A percentile compares a stretch with the other conserved stretches of the same genome.
Evolutionary conservation across 352 stramenopile genomes (phyloP).

Genomic region (Pythium dissimile): DNA sequence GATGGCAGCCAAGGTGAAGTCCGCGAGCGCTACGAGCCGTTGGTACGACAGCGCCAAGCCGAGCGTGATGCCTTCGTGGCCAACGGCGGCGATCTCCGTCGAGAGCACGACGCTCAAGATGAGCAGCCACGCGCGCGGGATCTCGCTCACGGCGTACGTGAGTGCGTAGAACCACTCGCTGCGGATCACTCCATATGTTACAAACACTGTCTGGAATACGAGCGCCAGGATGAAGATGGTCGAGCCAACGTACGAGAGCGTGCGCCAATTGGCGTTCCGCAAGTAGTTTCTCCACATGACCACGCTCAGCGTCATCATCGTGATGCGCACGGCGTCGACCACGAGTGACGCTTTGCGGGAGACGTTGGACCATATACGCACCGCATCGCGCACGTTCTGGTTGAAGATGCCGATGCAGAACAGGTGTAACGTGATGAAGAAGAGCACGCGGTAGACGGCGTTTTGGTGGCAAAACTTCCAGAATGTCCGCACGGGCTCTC

Average conservation of each 20-base stretch:
- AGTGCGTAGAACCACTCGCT: slow-evolving; percentile 47
- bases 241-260: slow-evolving; percentile 8
- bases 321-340: neutral
- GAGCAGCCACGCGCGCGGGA: slow-evolving; percentile 41
- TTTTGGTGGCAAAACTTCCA: slow-evolving; percentile 25
- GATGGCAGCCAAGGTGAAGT: slow-evolving; percentile 24
- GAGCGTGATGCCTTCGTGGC: slow-evolving; percentile 49
- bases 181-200: slow-evolving; percentile 34
- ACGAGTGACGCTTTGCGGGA: neutral
- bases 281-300: slow-evolving; percentile 12
- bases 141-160: slow-evolving; percentile 26
- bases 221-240: slow-evolving; percentile 5
- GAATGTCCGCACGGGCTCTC: slow-evolving; percentile 5
- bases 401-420: slow-evolving; percentile 22
- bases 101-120: slow-evolving; percentile 38
- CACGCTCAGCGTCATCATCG: neutral
- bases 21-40: slow-evolving; percentile 28
- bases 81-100: slow-evolving; percentile 54
- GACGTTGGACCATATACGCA: slow-evolving; percentile 17
- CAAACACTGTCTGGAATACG: slow-evolving; percentile 3
- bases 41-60: slow-evolving; percentile 51
- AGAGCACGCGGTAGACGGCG: slow-evolving; percentile 21
- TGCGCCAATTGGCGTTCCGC: slow-evolving; percentile 12
- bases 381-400: slow-evolving; percentile 15
- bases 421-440: slow-evolving; percentile 17